Percentiles rank a stretch among this genome's conserved stretches.
phyloP scores from a whole-genome alignment of 352 stramenopile genomes.

The Peronospora belbahrii region DNA sequence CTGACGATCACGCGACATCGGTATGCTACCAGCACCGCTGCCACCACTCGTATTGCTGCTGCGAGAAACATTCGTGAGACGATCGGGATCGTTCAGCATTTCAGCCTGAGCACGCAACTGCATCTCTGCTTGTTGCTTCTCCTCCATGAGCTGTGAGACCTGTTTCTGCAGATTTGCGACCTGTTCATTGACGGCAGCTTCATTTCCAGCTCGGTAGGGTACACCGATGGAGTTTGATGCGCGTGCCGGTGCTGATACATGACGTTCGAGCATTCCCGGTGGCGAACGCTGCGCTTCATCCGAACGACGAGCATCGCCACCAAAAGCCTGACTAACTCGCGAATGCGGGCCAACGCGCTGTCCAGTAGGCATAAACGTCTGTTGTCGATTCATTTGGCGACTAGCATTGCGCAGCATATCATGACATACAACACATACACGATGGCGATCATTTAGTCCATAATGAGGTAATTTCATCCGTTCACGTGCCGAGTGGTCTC shows the following conservation, averaged over 20 bases:
- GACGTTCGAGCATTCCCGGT: slow-evolving; percentile 49
- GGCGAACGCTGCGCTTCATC: slow-evolving; percentile 40
- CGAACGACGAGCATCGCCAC: slow-evolving; percentile 37
- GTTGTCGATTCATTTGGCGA: slow-evolving; percentile 27
- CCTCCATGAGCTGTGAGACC: slow-evolving; percentile 74
- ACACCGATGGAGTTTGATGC: slow-evolving; percentile 20
- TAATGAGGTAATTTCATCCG: slow-evolving; percentile 78
- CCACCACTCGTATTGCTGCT: slow-evolving; percentile 27
- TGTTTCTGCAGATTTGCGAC: slow-evolving; percentile 81
- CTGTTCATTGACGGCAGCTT: slow-evolving; percentile 65
- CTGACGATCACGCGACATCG: slow-evolving; percentile 37
- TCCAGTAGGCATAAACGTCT: slow-evolving; percentile 22
- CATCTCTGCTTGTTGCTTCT: slow-evolving; percentile 75
- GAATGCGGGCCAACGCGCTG: slow-evolving; percentile 20
- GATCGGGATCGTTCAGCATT: slow-evolving; percentile 44
- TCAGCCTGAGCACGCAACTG: slow-evolving; percentile 66
- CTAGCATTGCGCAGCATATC: slow-evolving; percentile 56
- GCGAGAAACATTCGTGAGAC: slow-evolving; percentile 30
- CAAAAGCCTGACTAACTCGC: slow-evolving; percentile 16
- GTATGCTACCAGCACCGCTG: slow-evolving; percentile 13
- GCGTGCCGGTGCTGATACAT: slow-evolving; percentile 64
- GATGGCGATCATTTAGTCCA: slow-evolving; percentile 65
- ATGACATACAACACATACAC: slow-evolving; percentile 78
- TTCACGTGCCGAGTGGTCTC: slow-evolving; percentile 76
- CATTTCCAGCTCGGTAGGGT: slow-evolving; percentile 14